Conservation (phyloP, 306 rosid genomes). For the Castanospermum australe region DNA sequence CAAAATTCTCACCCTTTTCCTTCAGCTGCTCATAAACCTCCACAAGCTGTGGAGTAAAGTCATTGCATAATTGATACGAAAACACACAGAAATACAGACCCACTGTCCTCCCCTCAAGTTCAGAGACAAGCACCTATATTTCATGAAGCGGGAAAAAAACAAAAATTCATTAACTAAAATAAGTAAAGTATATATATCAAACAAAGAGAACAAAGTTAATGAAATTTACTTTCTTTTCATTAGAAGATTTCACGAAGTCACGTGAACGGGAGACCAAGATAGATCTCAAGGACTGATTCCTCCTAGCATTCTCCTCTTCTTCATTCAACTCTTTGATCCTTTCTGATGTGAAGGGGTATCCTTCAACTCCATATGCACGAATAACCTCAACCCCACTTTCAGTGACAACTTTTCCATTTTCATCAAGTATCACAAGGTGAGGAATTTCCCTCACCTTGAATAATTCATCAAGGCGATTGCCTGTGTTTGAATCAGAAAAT, state of each 20-base stretch:
- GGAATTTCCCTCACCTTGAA: conserved; percentile 48
- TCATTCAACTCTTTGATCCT: conserved; percentile 35
- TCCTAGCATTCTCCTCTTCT: conserved; percentile 30
- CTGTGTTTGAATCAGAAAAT: conserved; percentile 39
- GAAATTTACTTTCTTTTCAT: conserved; percentile 35
- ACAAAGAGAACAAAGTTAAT: background rate
- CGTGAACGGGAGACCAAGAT: conserved; percentile 37
- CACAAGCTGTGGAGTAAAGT: conserved; percentile 39
- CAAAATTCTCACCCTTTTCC: conserved; percentile 42
- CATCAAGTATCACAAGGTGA: conserved; percentile 40
- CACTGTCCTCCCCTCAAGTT: conserved; percentile 50
- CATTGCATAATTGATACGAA: background rate
- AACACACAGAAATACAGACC: conserved; percentile 43
- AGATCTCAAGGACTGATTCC: conserved; percentile 36
- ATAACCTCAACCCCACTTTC: conserved; percentile 30
- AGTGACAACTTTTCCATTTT: conserved; percentile 36
- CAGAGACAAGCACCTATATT: conserved; percentile 41
- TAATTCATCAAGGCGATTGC: conserved; percentile 24
- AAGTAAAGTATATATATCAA: background rate
- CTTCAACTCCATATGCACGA: conserved; percentile 38
- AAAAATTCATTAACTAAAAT: background rate
- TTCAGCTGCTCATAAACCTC: conserved; percentile 47
- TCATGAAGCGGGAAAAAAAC: background rate
- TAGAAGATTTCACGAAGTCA: conserved; percentile 35
- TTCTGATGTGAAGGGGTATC: conserved; percentile 43